These are phyloP conservation scores for Ogataea parapolymorpha DNA, from an alignment of 805 yeast species.

Conservation along the genomic window DNA sequence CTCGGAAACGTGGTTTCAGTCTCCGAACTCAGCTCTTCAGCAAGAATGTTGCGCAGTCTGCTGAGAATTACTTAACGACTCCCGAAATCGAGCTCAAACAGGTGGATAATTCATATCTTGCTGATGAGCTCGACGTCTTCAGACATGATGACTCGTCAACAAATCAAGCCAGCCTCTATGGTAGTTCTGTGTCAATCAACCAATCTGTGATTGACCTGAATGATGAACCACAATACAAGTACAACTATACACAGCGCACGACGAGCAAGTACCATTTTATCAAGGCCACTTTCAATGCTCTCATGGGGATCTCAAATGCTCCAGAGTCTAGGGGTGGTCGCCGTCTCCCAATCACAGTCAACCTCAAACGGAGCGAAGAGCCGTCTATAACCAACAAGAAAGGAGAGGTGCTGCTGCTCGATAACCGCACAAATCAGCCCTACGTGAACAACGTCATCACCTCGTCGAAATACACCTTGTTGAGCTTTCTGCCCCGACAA, in stretches of 20 bases:
- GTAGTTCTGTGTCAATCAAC: slow-evolving; percentile 7
- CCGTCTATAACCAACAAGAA: slow-evolving; percentile 31
- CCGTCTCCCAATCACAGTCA: slow-evolving; percentile 60
- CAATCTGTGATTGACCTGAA: slow-evolving; percentile 29
- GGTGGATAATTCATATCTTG: slow-evolving; percentile 30
- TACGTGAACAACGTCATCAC: slow-evolving; percentile 70
- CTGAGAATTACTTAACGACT: slow-evolving; percentile 15
- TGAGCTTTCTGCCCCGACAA: slow-evolving; percentile 85
- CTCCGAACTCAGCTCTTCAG: slow-evolving; percentile 63
- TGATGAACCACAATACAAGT: slow-evolving; percentile 13
- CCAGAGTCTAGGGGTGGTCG: slow-evolving; percentile 69
- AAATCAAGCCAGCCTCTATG: background rate
- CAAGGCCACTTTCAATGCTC: slow-evolving; percentile 21
- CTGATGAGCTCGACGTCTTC: slow-evolving; percentile 23
- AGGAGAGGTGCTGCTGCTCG: slow-evolving; percentile 43
- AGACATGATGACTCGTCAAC: slow-evolving; percentile 13
- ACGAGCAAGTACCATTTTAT: slow-evolving; percentile 7
- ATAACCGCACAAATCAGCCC: slow-evolving; percentile 63
- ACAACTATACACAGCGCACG: slow-evolving; percentile 3
- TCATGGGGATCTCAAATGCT: slow-evolving; percentile 44
- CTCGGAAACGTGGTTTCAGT: slow-evolving; percentile 62
- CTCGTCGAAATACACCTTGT: slow-evolving; percentile 79
- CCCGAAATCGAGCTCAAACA: slow-evolving; percentile 33
- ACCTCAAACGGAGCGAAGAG: slow-evolving; percentile 33
- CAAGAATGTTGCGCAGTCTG: slow-evolving; percentile 33